phyloP scores from a whole-genome alignment of 148 eudicot genomes.

The Nepenthes gracilis region DNA sequence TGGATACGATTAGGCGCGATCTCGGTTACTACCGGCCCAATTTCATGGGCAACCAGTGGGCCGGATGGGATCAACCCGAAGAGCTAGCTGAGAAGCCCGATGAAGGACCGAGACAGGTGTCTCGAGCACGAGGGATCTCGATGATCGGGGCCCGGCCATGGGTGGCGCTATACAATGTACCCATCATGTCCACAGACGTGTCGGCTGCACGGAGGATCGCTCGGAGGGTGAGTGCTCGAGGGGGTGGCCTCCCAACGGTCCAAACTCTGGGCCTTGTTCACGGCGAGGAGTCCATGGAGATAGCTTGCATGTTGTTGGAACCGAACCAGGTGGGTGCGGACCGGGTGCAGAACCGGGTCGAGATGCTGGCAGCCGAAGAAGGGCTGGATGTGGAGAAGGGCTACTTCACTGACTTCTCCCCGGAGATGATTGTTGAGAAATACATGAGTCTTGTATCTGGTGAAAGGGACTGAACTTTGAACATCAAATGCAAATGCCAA shows the following conservation, averaged over 20 bases:
- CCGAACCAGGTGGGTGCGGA: constrained; percentile 37
- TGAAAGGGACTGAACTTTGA: constrained; percentile 4
- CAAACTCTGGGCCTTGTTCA: constrained; percentile 52
- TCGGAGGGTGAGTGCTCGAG: constrained; percentile 45
- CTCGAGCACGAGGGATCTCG: constrained; percentile 35
- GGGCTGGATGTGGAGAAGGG: constrained; percentile 50
- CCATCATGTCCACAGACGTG: constrained; percentile 51
- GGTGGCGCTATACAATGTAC: constrained; percentile 49
- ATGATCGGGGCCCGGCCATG: constrained; percentile 51
- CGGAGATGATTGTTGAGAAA: constrained; percentile 40
- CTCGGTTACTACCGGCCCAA: constrained; percentile 50
- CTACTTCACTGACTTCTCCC: constrained; percentile 35
- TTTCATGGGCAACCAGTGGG: constrained; percentile 42
- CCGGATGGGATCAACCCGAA: constrained; percentile 45
- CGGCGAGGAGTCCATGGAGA: constrained; percentile 48
- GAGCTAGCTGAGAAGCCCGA: constrained; percentile 32
- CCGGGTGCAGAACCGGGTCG: constrained; percentile 35
- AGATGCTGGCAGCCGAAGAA: constrained; percentile 37
- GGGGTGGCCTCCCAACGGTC: constrained; percentile 56
- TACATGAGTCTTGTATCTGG: constrained; percentile 28
- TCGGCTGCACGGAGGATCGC: constrained; percentile 36
- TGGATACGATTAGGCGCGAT: constrained; percentile 43
- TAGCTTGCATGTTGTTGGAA: constrained; percentile 38
- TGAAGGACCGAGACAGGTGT: constrained; percentile 34
- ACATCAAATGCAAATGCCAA: neutral